A percentile compares a stretch with the other conserved stretches of the same genome.
These are phyloP conservation scores for Stipa capillata DNA, from an alignment of 176 grass and related monocot genomes.

Conservation along the genomic window DNA sequence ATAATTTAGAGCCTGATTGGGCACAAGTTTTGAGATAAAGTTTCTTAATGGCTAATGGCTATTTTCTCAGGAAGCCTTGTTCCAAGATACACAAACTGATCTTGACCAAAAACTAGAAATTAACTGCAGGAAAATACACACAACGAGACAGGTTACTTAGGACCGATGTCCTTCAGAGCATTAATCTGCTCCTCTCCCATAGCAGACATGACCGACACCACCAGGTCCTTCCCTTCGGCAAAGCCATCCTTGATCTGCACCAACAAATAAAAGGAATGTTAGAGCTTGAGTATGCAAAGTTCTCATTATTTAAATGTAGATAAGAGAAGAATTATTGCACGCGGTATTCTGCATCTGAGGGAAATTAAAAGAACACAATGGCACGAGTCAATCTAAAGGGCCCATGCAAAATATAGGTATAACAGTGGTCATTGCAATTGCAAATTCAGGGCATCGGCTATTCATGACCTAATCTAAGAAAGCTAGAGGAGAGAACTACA, in stretches of 20 bases:
- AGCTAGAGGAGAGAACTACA: not conserved
- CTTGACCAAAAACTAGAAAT: not conserved
- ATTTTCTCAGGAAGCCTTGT: not conserved
- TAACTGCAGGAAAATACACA: not conserved
- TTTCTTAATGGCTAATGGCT: not conserved
- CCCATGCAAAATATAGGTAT: not conserved
- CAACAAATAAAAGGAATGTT: not conserved
- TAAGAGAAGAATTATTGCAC: not conserved
- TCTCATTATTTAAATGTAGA: no score
- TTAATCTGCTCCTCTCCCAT: slow-evolving; percentile 43
- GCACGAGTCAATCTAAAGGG: not conserved
- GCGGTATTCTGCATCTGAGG: no score
- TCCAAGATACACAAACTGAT: not conserved
- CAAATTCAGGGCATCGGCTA: not conserved
- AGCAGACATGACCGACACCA: slow-evolving; percentile 40
- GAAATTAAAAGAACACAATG: no score
- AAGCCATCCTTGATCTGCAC: slow-evolving; percentile 36
- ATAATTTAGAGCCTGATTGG: not conserved
- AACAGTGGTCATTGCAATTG: not conserved
- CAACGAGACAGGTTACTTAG: not conserved
- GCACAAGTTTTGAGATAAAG: not conserved
- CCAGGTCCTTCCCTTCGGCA: slow-evolving; percentile 43
- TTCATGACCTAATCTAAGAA: not conserved
- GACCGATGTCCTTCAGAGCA: slow-evolving; percentile 30
- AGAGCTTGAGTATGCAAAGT: no score